Evolutionary conservation across 805 yeast genomes (phyloP).

Genomic region (Sungouiella blattae): DNA sequence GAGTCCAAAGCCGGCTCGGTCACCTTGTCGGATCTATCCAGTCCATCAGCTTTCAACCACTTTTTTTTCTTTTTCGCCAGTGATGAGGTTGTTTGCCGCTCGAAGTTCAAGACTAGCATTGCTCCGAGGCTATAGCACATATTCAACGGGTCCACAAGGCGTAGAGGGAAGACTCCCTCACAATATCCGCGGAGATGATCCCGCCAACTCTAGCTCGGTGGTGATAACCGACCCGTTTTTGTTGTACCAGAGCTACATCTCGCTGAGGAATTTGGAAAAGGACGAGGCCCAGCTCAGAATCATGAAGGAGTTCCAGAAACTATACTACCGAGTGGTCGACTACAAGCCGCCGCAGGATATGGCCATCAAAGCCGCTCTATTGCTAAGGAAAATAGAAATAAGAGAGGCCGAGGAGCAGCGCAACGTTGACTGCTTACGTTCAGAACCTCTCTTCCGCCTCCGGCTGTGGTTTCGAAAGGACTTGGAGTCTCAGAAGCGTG

Average conservation of each 20-base stretch:
- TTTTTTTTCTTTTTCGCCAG: too few species aligned
- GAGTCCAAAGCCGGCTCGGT: too few species aligned
- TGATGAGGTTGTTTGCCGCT: background rate
- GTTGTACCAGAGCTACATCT: constrained; percentile 52
- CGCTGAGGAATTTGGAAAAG: constrained; percentile 46
- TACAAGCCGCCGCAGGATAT: constrained; percentile 54
- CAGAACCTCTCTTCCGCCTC: constrained; percentile 6
- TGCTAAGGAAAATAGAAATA: constrained; percentile 32
- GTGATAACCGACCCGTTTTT: constrained; percentile 62
- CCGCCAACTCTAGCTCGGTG: constrained; percentile 11
- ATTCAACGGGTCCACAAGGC: constrained; percentile 32
- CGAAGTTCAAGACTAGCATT: too few species aligned
- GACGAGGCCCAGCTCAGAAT: constrained; percentile 63
- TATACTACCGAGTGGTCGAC: constrained; percentile 55
- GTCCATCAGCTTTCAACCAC: too few species aligned
- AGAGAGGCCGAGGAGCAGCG: constrained; percentile 24
- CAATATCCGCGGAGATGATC: background rate
- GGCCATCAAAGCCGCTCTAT: constrained; percentile 39
- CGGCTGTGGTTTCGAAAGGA: constrained; percentile 23
- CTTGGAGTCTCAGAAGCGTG: constrained; percentile 26
- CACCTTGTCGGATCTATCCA: too few species aligned
- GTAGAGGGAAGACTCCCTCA: constrained; percentile 36
- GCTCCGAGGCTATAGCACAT: background rate
- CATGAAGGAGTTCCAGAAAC: constrained; percentile 58
- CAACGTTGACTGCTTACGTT: background rate